A percentile compares a stretch with the other conserved stretches of the same genome.
These are phyloP conservation scores for Sphaerulina populicola DNA, from an alignment of 2,329 filamentous ascomycete genomes.

Conservation along the genomic window DNA sequence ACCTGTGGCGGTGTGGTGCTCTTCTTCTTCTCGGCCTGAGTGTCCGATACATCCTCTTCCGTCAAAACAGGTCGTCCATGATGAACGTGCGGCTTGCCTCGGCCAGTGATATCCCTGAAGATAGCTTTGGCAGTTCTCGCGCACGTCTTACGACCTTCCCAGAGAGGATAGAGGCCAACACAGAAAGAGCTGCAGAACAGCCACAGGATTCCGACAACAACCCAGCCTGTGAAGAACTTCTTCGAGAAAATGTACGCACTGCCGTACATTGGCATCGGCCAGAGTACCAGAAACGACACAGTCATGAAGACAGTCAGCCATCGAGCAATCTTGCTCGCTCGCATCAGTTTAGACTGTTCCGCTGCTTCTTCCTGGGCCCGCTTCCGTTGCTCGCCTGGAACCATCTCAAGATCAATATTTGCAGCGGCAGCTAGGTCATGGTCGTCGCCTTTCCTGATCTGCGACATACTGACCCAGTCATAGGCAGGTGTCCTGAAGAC, in stretches of 20 bases:
- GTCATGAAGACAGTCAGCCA: constrained; percentile 56
- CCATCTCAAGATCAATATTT: constrained; percentile 56
- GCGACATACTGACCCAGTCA: constrained; percentile 76
- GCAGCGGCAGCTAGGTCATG: constrained; percentile 58
- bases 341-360: constrained; percentile 39
- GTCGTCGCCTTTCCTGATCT: constrained; percentile 71
- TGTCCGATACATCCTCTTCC: constrained; percentile 25
- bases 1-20: constrained; percentile 26
- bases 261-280: constrained; percentile 90
- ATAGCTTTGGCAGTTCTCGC: constrained; percentile 54
- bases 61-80: constrained; percentile 29
- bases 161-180: constrained; percentile 74
- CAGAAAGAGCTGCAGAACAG: constrained; percentile 63
- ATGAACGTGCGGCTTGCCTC: constrained; percentile 24
- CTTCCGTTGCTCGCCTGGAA: constrained; percentile 44
- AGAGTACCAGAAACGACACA: constrained; percentile 65
- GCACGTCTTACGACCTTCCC: constrained; percentile 65
- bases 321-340: constrained; percentile 46
- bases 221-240: constrained; percentile 54
- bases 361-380: constrained; percentile 35
- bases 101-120: constrained; percentile 49
- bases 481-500: constrained; percentile 66
- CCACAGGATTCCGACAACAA: constrained; percentile 66
- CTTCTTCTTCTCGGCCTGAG: constrained; percentile 24
- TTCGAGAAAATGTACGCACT: constrained; percentile 71